phyloP scores from a whole-genome alignment of 495 filamentous ascomycete species.

The Filosporella fistucella region DNA sequence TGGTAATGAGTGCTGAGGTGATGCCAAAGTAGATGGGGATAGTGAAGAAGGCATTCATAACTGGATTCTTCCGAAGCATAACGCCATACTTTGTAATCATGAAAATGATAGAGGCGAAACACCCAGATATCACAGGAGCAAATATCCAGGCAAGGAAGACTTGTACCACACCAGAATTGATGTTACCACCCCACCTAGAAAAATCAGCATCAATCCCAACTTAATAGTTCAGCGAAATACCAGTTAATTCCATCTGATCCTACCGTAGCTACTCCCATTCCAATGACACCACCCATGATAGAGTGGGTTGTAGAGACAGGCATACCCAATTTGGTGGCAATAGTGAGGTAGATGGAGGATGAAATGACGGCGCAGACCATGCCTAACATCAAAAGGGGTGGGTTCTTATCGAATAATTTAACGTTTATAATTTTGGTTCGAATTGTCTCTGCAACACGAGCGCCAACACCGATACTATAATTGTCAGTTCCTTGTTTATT shows the following conservation, averaged over 20 bases:
- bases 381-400: slow-evolving; percentile 53
- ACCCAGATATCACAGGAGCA: slow-evolving; percentile 55
- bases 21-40: slow-evolving; percentile 58
- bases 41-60: slow-evolving; percentile 47
- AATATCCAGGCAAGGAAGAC: slow-evolving; percentile 32
- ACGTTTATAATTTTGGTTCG: slow-evolving; percentile 57
- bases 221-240: no score
- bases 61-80: slow-evolving; percentile 51
- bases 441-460: slow-evolving; percentile 62
- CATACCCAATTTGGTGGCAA: slow-evolving; percentile 50
- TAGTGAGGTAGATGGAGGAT: slow-evolving; percentile 55
- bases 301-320: slow-evolving; percentile 64
- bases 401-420: slow-evolving; percentile 41
- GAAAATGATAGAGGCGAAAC: slow-evolving; percentile 60
- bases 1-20: background rate
- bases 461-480: slow-evolving; percentile 27
- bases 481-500: background rate
- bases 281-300: slow-evolving; percentile 56
- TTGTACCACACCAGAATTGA: slow-evolving; percentile 51
- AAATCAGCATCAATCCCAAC: no score
- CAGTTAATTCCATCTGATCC: slow-evolving; percentile 48
- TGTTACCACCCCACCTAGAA: no score
- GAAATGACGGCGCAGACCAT: slow-evolving; percentile 57
- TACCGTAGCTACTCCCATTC: slow-evolving; percentile 55
- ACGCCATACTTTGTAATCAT: slow-evolving; percentile 59